A percentile compares a stretch with the other conserved stretches of the same genome.
Evolutionary conservation across 2,329 filamentous ascomycete species (phyloP).

Genomic region (Ophiostoma novo-ulmi): DNA sequence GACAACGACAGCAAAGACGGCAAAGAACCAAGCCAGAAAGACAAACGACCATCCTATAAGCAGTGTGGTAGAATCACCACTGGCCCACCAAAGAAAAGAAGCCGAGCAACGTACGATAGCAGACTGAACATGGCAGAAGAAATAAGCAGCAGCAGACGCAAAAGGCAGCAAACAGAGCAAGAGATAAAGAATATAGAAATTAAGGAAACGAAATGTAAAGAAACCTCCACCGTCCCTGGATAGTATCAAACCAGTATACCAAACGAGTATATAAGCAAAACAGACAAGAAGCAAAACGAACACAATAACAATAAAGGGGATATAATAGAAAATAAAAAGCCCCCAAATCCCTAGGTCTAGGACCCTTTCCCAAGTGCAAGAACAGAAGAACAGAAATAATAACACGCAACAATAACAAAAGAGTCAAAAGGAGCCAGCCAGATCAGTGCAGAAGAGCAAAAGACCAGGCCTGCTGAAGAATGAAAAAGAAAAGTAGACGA

Average conservation of each 20-base stretch:
- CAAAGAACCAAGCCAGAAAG: background rate
- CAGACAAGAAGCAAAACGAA: background rate
- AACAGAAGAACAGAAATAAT: background rate
- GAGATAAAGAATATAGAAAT: background rate
- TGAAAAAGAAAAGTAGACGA: background rate
- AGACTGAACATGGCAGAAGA: background rate
- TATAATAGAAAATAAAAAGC: conserved; percentile 18
- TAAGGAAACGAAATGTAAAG: background rate
- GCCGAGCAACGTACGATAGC: background rate
- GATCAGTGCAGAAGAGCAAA: background rate
- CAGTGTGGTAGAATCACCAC: background rate
- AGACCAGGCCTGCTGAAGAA: background rate
- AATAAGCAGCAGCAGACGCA: background rate
- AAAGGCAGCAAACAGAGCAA: background rate
- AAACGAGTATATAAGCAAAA: background rate
- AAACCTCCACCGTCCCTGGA: background rate
- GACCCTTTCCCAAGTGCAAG: conserved; percentile 8
- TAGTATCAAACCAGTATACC: background rate
- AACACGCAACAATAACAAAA: background rate
- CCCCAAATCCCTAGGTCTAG: conserved; percentile 7
- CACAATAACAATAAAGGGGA: background rate
- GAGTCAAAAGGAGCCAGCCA: conserved; percentile 5
- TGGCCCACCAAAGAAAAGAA: background rate
- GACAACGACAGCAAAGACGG: background rate
- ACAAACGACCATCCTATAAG: background rate